phyloP scores from a whole-genome alignment of 1,284 basidiomycete genomes.

The Neonothopanus nambi region DNA sequence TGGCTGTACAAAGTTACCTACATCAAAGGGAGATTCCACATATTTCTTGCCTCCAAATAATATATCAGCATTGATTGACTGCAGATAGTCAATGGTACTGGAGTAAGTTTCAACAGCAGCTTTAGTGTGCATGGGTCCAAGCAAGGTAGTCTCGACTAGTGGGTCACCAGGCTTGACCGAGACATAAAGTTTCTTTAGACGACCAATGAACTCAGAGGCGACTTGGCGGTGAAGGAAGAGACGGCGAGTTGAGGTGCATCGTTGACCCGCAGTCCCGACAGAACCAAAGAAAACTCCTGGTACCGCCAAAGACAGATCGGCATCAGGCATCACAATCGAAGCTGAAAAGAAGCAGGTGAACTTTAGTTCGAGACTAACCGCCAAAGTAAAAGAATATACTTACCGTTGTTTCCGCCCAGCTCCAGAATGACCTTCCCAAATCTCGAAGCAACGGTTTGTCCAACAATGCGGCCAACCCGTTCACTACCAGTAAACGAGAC shows the following conservation, averaged over 20 bases:
- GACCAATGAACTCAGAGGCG: slow-evolving; percentile 73
- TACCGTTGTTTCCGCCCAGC: slow-evolving; percentile 94
- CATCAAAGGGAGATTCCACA: slow-evolving; percentile 47
- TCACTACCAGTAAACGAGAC: slow-evolving; percentile 97
- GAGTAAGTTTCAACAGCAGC: slow-evolving; percentile 69
- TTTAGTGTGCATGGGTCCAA: slow-evolving; percentile 85
- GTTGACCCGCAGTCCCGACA: slow-evolving; percentile 92
- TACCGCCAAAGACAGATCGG: slow-evolving; percentile 86
- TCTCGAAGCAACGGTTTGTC: slow-evolving; percentile 74
- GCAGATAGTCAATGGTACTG: slow-evolving; percentile 64
- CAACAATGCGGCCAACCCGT: slow-evolving; percentile 81
- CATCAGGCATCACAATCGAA: slow-evolving; percentile 90
- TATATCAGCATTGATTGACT: slow-evolving; percentile 72
- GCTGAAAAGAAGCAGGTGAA: slow-evolving; percentile 44
- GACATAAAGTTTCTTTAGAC: slow-evolving; percentile 72
- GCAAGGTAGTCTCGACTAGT: slow-evolving; percentile 67
- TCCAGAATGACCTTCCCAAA: slow-evolving; percentile 89
- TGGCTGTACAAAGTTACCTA: slow-evolving; percentile 88
- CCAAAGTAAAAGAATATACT: slow-evolving; percentile 18
- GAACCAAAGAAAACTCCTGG: slow-evolving; percentile 92
- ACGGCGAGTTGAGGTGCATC: slow-evolving; percentile 92
- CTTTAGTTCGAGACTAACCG: slow-evolving; percentile 18
- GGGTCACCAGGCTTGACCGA: slow-evolving; percentile 81
- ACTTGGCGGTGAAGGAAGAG: slow-evolving; percentile 86
- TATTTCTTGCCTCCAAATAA: slow-evolving; percentile 67